Conservation (phyloP, 2,329 filamentous ascomycete species). For the Pseudogymnoascus sp. region DNA sequence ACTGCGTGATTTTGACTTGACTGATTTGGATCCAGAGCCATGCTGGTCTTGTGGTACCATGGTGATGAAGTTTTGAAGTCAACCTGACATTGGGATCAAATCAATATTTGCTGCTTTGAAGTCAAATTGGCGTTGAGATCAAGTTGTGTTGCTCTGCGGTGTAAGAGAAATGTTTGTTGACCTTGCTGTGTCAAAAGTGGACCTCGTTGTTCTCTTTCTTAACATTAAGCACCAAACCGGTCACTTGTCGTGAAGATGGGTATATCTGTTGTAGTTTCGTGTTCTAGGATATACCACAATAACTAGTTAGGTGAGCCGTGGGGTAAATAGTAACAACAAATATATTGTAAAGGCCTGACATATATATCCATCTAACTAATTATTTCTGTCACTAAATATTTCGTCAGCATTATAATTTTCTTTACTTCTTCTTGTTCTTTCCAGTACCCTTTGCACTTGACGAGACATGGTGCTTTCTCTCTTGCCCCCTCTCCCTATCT, state of each 20-base stretch:
- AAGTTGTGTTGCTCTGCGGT: not conserved
- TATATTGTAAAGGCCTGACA: not conserved
- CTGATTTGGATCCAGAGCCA: not conserved
- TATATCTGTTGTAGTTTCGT: not conserved
- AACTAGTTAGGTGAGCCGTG: not conserved
- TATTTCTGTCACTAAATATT: not conserved
- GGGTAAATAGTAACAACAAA: not conserved
- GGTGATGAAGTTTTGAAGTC: not conserved
- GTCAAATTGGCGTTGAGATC: not conserved
- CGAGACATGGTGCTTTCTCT: not conserved
- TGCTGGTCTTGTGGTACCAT: not conserved
- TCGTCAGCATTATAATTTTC: not conserved
- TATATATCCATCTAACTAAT: constrained; percentile 3
- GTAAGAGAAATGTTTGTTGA: not conserved
- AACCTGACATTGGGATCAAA: not conserved
- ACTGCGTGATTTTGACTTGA: not conserved
- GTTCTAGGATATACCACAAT: not conserved
- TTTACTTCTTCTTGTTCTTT: not conserved
- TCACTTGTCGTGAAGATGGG: not conserved
- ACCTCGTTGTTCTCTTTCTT: not conserved
- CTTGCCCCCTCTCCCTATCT: not conserved
- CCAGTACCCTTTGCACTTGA: not conserved
- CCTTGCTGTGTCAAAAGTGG: not conserved
- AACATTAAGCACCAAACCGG: not conserved
- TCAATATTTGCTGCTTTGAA: not conserved